A percentile compares a stretch with the other conserved stretches of the same genome.
These are phyloP conservation scores for Aristolochia californica DNA, from an alignment of 164 flowering plant species.

Conservation along the genomic window DNA sequence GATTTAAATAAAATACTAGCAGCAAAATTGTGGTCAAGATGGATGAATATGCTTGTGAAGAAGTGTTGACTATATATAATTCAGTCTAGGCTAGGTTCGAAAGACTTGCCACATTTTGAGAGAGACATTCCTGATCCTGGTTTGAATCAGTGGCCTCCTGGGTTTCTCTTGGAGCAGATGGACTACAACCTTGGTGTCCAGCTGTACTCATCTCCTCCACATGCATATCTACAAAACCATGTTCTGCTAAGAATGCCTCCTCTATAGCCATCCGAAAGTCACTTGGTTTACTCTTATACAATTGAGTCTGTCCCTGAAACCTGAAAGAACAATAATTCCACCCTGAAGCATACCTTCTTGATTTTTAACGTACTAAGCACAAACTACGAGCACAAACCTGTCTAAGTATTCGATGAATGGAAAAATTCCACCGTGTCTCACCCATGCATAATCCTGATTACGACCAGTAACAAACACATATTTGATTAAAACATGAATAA, in stretches of 20 bases:
- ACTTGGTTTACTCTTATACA: constrained; percentile 43
- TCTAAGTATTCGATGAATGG: constrained; percentile 74
- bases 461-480: neutral
- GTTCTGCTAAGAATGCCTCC: constrained; percentile 84
- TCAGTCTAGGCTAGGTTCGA: neutral
- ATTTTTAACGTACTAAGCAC: neutral
- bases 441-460: constrained; percentile 94
- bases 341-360: too few relatives aligned
- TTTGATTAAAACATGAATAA: neutral
- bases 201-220: constrained; percentile 31
- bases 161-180: constrained; percentile 26
- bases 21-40: neutral
- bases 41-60: neutral
- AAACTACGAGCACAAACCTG: constrained; percentile 36
- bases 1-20: neutral
- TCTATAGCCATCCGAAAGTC: constrained; percentile 74
- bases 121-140: constrained; percentile 39
- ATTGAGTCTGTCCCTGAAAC: constrained; percentile 65
- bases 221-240: constrained; percentile 26
- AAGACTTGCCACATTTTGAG: constrained; percentile 43
- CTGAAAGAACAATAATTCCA: constrained; percentile 25
- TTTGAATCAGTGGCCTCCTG: constrained; percentile 58
- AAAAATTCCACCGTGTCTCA: constrained; percentile 62
- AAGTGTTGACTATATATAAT: neutral
- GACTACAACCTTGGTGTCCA: constrained; percentile 24